Conservation (phyloP, 148 eudicot genomes). For the Amaranthus hypochondriacus region DNA sequence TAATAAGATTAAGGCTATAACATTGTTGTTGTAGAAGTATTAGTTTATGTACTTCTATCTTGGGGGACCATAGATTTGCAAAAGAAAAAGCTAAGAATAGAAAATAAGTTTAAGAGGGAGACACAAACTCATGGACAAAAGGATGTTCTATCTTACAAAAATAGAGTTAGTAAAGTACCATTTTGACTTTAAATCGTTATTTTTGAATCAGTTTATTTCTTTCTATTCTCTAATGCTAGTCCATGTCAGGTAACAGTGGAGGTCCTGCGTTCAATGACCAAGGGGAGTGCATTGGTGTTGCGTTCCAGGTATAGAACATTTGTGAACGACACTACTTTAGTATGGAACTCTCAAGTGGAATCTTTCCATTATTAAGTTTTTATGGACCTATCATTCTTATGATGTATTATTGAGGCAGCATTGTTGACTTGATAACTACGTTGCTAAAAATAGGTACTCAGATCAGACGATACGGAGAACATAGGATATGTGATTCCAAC, state of each 20-base stretch:
- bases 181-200: no score
- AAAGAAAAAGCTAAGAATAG: no score
- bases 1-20: no score
- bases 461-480: constrained; percentile 90
- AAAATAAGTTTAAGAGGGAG: no score
- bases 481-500: constrained; percentile 98
- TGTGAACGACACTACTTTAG: background rate
- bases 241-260: constrained; percentile 82
- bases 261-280: constrained; percentile 98
- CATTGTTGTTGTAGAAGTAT: no score
- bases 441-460: constrained; percentile 57
- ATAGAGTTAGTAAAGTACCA: no score
- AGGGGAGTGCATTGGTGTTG: constrained; percentile 96
- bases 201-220: background rate
- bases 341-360: background rate
- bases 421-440: constrained; percentile 18
- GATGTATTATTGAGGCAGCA: background rate
- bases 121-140: no score
- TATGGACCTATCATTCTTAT: background rate
- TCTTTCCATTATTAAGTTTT: background rate
- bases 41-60: no score
- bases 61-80: no score
- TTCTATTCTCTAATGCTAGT: constrained; percentile 22
- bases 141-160: no score
- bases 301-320: constrained; percentile 71